Percentiles rank a stretch among this genome's conserved stretches.
Conservation (phyloP, 2,329 filamentous ascomycete genomes). For the Fusarium nisikadoi region DNA sequence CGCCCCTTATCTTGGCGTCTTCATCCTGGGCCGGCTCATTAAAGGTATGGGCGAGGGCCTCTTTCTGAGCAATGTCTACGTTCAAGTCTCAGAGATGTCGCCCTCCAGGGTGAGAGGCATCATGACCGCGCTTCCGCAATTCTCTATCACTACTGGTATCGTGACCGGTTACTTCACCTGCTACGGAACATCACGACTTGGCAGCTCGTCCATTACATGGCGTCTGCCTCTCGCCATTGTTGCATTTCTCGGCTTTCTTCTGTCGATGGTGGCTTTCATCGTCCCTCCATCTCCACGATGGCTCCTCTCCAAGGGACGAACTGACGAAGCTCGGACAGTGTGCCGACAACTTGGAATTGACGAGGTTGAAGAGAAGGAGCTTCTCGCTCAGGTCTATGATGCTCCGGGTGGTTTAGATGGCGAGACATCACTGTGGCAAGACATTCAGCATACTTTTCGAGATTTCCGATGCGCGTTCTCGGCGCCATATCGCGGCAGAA, state of each 20-base stretch:
- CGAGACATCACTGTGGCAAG: slow-evolving; percentile 45
- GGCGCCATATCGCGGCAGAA: slow-evolving; percentile 55
- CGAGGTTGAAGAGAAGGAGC: slow-evolving; percentile 56
- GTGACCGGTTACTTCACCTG: slow-evolving; percentile 69
- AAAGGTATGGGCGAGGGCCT: slow-evolving; percentile 68
- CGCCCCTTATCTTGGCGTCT: slow-evolving; percentile 56
- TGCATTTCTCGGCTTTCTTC: slow-evolving; percentile 46
- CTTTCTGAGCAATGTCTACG: slow-evolving; percentile 62
- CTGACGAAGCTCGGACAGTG: slow-evolving; percentile 55
- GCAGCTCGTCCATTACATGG: slow-evolving; percentile 62
- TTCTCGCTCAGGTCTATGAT: slow-evolving; percentile 34
- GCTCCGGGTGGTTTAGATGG: slow-evolving; percentile 34
- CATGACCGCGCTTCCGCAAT: slow-evolving; percentile 63
- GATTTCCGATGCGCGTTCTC: slow-evolving; percentile 51
- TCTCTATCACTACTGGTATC: slow-evolving; percentile 63
- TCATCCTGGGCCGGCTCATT: slow-evolving; percentile 65
- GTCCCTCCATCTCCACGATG: slow-evolving; percentile 66
- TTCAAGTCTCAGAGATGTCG: slow-evolving; percentile 69
- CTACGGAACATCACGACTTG: slow-evolving; percentile 63
- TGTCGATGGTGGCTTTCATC: slow-evolving; percentile 49
- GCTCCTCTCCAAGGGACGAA: slow-evolving; percentile 58
- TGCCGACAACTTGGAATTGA: slow-evolving; percentile 56
- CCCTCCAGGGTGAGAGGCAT: slow-evolving; percentile 61
- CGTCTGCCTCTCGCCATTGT: slow-evolving; percentile 61
- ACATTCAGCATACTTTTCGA: slow-evolving; percentile 42